Conservation (phyloP, 805 yeast genomes). For the Wickerhamomyces pijperi region DNA sequence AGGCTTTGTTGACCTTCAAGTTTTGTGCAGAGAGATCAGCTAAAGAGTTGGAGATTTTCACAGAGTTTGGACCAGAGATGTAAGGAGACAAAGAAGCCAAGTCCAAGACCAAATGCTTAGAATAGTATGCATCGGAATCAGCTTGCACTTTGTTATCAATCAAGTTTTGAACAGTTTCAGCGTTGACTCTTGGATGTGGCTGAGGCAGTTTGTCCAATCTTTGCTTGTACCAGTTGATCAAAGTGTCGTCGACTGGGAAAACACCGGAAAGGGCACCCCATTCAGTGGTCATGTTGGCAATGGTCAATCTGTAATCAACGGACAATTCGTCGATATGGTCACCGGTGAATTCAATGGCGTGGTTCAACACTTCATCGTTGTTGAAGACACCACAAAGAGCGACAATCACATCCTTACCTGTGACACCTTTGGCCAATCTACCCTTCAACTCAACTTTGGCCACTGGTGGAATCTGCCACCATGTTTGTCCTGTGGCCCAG, state of each 20-base stretch:
- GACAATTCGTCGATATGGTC: slow-evolving; percentile 61
- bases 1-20: slow-evolving; percentile 83
- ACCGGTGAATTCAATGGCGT: slow-evolving; percentile 89
- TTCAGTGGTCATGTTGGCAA: slow-evolving; percentile 96
- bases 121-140: slow-evolving; percentile 75
- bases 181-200: slow-evolving; percentile 77
- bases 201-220: slow-evolving; percentile 46
- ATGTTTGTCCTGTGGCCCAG: slow-evolving; percentile 99
- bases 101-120: slow-evolving; percentile 79
- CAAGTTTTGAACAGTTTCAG: slow-evolving; percentile 42
- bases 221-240: slow-evolving; percentile 67
- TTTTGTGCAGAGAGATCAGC: slow-evolving; percentile 62
- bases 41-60: slow-evolving; percentile 76
- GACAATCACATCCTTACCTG: slow-evolving; percentile 95
- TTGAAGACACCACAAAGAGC: slow-evolving; percentile 91
- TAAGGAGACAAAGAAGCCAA: slow-evolving; percentile 73
- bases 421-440: slow-evolving; percentile 69
- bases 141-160: slow-evolving; percentile 32
- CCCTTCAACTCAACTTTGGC: slow-evolving; percentile 87
- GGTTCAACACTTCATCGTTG: slow-evolving; percentile 85
- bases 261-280: slow-evolving; percentile 98
- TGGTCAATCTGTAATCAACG: slow-evolving; percentile 79
- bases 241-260: slow-evolving; percentile 85
- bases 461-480: slow-evolving; percentile 99
- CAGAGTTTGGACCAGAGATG: slow-evolving; percentile 95